A percentile compares a stretch with the other conserved stretches of the same genome.
These are phyloP conservation scores for Heliamphora exappendiculata DNA, from an alignment of 148 eudicot species.

Conservation along the genomic window DNA sequence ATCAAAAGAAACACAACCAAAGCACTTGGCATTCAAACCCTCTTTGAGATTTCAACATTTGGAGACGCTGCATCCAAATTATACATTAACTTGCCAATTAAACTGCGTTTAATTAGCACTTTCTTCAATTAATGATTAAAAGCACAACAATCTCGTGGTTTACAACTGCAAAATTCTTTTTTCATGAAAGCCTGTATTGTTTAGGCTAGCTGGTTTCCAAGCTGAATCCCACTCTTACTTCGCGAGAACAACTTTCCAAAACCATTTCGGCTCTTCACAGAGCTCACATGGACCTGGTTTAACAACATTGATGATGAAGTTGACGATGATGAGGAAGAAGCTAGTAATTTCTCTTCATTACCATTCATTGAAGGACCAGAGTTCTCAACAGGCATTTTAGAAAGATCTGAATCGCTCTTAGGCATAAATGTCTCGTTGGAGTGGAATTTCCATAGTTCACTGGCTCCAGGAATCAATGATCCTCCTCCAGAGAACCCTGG, in stretches of 20 bases:
- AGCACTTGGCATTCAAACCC: neutral
- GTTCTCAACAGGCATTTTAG: conserved; percentile 23
- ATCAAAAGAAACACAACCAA: neutral
- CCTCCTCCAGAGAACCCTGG: conserved; percentile 43
- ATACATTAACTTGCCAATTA: conserved; percentile 14
- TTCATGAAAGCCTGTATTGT: neutral
- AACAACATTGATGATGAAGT: conserved; percentile 23
- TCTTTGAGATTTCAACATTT: neutral
- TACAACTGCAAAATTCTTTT: neutral
- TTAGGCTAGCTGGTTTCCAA: conserved; percentile 25
- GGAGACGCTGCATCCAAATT: neutral
- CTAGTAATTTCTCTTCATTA: conserved; percentile 26
- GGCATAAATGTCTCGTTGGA: conserved; percentile 27
- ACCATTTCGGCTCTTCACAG: conserved; percentile 45
- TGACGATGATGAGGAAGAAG: conserved; percentile 20
- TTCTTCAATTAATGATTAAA: neutral
- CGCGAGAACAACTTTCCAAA: conserved; percentile 53
- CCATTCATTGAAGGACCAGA: conserved; percentile 24
- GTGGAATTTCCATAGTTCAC: conserved; percentile 46
- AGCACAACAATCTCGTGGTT: neutral
- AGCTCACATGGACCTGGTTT: conserved; percentile 20
- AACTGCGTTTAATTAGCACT: conserved; percentile 22
- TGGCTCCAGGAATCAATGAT: conserved; percentile 20
- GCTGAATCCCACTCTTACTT: conserved; percentile 38
- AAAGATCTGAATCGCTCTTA: conserved; percentile 19